Evolutionary conservation across 805 yeast species (phyloP).

Genomic region (Kazachstania africana): DNA sequence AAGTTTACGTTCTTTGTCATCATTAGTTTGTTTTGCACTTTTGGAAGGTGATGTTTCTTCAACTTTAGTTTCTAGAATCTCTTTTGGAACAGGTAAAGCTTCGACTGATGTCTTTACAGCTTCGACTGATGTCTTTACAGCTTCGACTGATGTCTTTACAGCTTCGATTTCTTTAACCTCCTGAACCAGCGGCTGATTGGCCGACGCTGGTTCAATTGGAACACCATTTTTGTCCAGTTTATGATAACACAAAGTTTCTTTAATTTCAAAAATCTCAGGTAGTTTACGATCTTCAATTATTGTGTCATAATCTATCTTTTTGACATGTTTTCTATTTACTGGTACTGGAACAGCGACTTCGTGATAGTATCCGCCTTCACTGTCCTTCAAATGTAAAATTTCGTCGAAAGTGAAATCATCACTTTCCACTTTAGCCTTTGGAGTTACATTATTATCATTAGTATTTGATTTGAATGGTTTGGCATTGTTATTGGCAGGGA

Average conservation of each 20-base stretch:
- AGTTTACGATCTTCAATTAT: not conserved
- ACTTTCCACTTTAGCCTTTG: conserved; percentile 8
- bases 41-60: not conserved
- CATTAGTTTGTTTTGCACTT: not conserved
- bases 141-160: no score
- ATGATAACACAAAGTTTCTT: conserved; percentile 1
- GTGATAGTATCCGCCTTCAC: conserved; percentile 19
- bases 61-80: not conserved
- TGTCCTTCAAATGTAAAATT: conserved; percentile 12
- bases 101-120: no score
- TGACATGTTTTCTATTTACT: conserved; percentile 8
- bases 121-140: no score
- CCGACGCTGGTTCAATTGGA: no score
- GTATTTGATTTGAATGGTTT: not conserved
- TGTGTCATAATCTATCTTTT: conserved; percentile 4
- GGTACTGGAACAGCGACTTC: conserved; percentile 20
- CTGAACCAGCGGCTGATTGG: no score
- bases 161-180: no score
- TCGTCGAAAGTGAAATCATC: conserved; percentile 20
- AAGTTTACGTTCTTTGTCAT: conserved; percentile 3
- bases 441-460: not conserved
- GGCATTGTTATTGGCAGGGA: not conserved
- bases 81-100: no score
- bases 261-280: conserved; percentile 3
- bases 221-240: no score